Conservation (phyloP, 2,329 filamentous ascomycete genomes). For the Didymella exigua region DNA sequence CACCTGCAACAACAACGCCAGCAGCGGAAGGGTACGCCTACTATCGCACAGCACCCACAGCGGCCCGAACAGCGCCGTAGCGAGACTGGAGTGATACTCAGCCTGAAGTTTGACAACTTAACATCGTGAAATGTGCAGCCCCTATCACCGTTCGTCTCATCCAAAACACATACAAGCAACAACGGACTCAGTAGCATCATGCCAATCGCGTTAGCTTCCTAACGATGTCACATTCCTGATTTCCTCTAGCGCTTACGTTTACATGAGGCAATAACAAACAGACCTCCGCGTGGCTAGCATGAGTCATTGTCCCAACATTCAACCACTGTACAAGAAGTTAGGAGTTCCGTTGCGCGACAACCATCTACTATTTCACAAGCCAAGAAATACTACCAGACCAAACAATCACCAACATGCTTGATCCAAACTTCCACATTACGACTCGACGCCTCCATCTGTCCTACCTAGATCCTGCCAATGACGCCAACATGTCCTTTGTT, state of each 20-base stretch:
- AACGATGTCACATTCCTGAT: conserved; percentile 5
- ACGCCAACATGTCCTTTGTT: conserved; percentile 23
- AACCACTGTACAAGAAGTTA: background rate
- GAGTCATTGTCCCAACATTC: conserved; percentile 2
- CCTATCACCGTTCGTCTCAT: background rate
- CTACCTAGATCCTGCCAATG: conserved; percentile 22
- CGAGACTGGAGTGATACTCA: background rate
- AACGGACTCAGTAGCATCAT: background rate
- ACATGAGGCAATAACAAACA: background rate
- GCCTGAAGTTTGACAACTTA: no score
- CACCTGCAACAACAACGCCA: conserved; percentile 33
- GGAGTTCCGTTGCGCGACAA: background rate
- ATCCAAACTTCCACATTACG: conserved; percentile 68
- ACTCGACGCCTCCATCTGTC: conserved; percentile 51
- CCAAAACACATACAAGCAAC: background rate
- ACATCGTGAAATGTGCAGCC: background rate
- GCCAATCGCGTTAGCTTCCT: background rate
- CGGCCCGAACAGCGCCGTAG: conserved; percentile 28
- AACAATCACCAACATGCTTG: conserved; percentile 51
- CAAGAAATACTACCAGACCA: background rate
- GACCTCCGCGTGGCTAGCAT: background rate
- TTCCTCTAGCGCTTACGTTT: conserved; percentile 7
- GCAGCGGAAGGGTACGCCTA: conserved; percentile 34
- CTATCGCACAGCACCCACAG: conserved; percentile 32
- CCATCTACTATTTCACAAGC: background rate